These are phyloP conservation scores for Scutellaria baicalensis DNA, from an alignment of 257 asterid species.

Conservation along the genomic window DNA sequence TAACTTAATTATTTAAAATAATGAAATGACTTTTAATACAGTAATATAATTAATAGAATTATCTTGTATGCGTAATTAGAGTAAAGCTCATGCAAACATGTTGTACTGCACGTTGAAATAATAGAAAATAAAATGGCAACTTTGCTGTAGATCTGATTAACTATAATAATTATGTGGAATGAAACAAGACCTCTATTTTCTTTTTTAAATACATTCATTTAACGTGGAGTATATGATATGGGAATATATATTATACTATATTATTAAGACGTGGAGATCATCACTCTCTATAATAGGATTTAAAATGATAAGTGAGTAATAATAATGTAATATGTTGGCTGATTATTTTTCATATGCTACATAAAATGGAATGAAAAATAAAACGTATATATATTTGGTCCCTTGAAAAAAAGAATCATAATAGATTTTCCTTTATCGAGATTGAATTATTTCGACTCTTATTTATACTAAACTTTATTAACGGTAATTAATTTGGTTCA, in stretches of 20 bases:
- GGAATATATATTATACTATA: not conserved
- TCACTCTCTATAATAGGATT: not conserved
- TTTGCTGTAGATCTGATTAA: slow-evolving; percentile 10
- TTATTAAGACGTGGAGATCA: slow-evolving; percentile 9
- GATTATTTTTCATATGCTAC: too few relatives aligned
- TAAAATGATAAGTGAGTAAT: too few relatives aligned
- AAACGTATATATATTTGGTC: too few relatives aligned
- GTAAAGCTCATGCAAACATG: slow-evolving; percentile 5
- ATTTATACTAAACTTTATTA: too few relatives aligned
- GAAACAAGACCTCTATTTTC: not conserved
- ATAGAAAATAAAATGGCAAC: not conserved
- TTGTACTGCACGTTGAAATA: not conserved
- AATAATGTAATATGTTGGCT: too few relatives aligned
- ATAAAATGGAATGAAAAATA: too few relatives aligned
- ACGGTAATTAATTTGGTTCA: too few relatives aligned
- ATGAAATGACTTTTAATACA: too few relatives aligned
- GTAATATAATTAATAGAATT: not conserved
- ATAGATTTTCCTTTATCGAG: too few relatives aligned
- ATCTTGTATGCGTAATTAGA: not conserved
- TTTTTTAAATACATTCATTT: not conserved
- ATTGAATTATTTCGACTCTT: too few relatives aligned
- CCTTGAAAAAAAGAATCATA: too few relatives aligned
- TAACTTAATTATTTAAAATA: too few relatives aligned
- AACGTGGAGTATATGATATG: not conserved
- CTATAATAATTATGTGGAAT: not conserved